Percentiles rank a stretch among this genome's conserved stretches.
These are phyloP conservation scores for Clarireedia paspali DNA, from an alignment of 2,329 filamentous ascomycete species.

Conservation along the genomic window DNA sequence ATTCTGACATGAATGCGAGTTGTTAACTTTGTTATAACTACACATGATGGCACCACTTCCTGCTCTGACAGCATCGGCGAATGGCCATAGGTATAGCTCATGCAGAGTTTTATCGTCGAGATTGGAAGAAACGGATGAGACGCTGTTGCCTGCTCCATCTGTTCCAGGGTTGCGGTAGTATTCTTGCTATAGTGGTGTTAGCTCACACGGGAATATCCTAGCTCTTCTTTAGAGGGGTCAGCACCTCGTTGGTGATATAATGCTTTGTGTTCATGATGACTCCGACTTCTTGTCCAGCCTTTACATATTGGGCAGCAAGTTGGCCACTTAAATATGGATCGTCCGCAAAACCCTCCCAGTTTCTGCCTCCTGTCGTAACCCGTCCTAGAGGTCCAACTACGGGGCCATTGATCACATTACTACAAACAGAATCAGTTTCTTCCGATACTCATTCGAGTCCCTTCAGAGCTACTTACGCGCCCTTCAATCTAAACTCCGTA, in stretches of 20 bases:
- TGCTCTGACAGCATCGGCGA: constrained; percentile 67
- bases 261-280: constrained; percentile 25
- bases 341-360: constrained; percentile 49
- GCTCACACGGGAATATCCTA: too few relatives aligned
- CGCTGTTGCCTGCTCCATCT: constrained; percentile 35
- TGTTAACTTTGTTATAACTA: constrained; percentile 67
- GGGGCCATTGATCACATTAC: constrained; percentile 33
- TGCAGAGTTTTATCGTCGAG: constrained; percentile 70
- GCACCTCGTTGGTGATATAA: constrained; percentile 61
- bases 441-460: too few relatives aligned
- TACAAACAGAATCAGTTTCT: too few relatives aligned
- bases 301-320: constrained; percentile 19
- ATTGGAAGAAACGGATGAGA: constrained; percentile 49
- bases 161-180: constrained; percentile 29
- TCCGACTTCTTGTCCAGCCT: constrained; percentile 19
- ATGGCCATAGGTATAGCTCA: constrained; percentile 80
- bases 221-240: too few relatives aligned
- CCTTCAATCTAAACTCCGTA: constrained; percentile 62
- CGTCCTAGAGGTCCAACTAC: constrained; percentile 61
- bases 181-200: constrained; percentile 43
- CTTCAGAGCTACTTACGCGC: constrained; percentile 59
- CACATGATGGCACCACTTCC: constrained; percentile 78
- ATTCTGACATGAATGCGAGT: constrained; percentile 63
- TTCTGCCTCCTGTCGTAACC: constrained; percentile 58
- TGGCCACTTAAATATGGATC: constrained; percentile 55